Evolutionary conservation across 1,139 yeast species (phyloP), one percentile per base, ranked within the genome.

Genomic region (Taphrina sp.): DNA sequence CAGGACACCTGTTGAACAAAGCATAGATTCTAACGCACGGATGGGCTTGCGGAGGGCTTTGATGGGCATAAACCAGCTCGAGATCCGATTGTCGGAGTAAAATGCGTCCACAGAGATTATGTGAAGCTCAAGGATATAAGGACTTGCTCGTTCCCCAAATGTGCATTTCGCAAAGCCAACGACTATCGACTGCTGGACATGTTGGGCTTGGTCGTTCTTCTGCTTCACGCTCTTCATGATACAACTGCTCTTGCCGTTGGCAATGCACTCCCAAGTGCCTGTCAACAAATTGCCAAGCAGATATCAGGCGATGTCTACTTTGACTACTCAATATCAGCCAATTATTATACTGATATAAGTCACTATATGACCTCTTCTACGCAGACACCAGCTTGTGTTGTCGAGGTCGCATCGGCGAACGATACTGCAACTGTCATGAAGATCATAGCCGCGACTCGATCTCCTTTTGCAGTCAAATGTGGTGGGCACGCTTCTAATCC

Each of bases 401-500:
- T 44, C 5, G 49, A 44, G 29, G 49, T 44, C 5, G 49, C 49
- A 5, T 44, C 52, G 5, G 44, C 44, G 5, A 16, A 36, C 44
- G 52, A 46, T 10, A 44, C 37, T 20, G 26, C 52, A n/a, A 28
- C 24, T 2, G 44, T 46, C 24, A n/a, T 46, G 19, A 46, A 46
- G 34, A 26, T 46, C n/a, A 22, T 46, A 2, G 52, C 36, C 5
- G 19, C 23, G 2, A 33, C 35, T 5, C 29, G 31, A 20, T 29
- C 44, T 4, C 52, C 52, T 12, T 46, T 46, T 37, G 51, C 52
- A 5, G 36, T 46, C 34, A 46, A 46, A 29, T 24, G 44, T 12
- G 52, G 52, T 14, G 52, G 52, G 4, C 52, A 46, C 28, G 44
- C 42, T 16, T 36, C 52, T 14, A 46, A 46, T 7, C 42, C 44